These are phyloP conservation scores for Torulaspora delbrueckii DNA, from an alignment of 805 yeast genomes.

Conservation along the genomic window DNA sequence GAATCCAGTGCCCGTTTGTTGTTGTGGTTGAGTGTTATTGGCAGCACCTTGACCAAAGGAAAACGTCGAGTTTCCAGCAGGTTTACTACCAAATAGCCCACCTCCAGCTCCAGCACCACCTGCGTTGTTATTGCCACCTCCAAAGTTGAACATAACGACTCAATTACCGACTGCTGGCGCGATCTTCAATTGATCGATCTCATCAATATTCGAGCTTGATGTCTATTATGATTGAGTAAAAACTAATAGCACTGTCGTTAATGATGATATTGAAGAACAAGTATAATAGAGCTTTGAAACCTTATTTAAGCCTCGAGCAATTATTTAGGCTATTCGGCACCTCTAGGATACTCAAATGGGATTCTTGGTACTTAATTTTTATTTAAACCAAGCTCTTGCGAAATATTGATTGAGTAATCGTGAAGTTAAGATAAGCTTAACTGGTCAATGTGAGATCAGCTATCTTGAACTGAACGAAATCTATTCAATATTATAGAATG, in stretches of 20 bases:
- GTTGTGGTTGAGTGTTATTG: constrained; percentile 8
- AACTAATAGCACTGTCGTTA: not conserved
- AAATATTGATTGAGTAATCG: no score
- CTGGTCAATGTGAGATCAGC: no score
- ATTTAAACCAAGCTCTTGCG: no score
- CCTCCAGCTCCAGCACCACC: constrained; percentile 8
- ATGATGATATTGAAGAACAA: not conserved
- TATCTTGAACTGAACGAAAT: no score
- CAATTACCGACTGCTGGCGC: not conserved
- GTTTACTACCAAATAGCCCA: constrained; percentile 18
- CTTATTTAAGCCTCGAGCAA: no score
- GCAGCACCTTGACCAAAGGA: constrained; percentile 17
- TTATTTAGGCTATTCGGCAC: no score
- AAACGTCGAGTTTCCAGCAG: constrained; percentile 16
- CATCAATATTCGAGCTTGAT: not conserved
- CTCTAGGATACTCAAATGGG: no score
- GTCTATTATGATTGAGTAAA: not conserved
- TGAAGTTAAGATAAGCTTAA: no score
- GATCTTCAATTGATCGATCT: not conserved
- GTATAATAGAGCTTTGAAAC: not conserved
- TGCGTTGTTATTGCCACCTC: constrained; percentile 13
- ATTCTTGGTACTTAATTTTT: no score
- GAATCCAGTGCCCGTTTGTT: constrained; percentile 11
- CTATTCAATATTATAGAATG: no score
- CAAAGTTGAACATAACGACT: constrained; percentile 15